Conservation (phyloP, 768 basidiomycete genomes). For the Hemileccinum rubropunctum region DNA sequence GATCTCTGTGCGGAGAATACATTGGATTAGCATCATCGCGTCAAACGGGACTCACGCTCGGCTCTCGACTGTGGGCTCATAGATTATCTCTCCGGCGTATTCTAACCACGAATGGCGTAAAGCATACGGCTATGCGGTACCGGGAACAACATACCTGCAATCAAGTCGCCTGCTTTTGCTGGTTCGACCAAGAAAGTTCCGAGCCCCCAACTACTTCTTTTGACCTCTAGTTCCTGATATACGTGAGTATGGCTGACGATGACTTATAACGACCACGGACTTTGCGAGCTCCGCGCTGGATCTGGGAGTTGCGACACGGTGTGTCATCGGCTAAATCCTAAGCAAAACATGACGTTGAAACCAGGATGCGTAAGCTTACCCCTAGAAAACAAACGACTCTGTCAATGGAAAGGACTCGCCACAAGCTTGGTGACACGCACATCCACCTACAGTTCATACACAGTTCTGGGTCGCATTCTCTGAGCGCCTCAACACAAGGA, state of each 20-base stretch:
- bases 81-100: slow-evolving; percentile 64
- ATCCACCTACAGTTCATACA: slow-evolving; percentile 51
- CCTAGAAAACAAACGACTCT: slow-evolving; percentile 11
- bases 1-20: slow-evolving; percentile 30
- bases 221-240: slow-evolving; percentile 41
- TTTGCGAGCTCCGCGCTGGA: slow-evolving; percentile 47
- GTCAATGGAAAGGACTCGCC: neutral
- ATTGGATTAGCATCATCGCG: neutral
- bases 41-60: slow-evolving; percentile 43
- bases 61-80: slow-evolving; percentile 44
- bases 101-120: slow-evolving; percentile 38
- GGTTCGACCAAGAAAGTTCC: slow-evolving; percentile 52
- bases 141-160: slow-evolving; percentile 35
- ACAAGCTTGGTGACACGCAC: slow-evolving; percentile 31
- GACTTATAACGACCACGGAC: slow-evolving; percentile 25
- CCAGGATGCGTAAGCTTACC: slow-evolving; percentile 17
- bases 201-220: slow-evolving; percentile 46
- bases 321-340: slow-evolving; percentile 27
- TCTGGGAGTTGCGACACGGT: slow-evolving; percentile 46
- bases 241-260: slow-evolving; percentile 5
- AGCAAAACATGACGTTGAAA: neutral
- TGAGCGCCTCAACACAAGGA: slow-evolving; percentile 45
- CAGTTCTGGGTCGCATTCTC: slow-evolving; percentile 70
- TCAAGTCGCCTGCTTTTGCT: slow-evolving; percentile 44
- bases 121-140: neutral